A percentile compares a stretch with the other conserved stretches of the same genome.
Evolutionary conservation across 192 early-diverging fungal species (phyloP).

Genomic region (Coemansia sp.): DNA sequence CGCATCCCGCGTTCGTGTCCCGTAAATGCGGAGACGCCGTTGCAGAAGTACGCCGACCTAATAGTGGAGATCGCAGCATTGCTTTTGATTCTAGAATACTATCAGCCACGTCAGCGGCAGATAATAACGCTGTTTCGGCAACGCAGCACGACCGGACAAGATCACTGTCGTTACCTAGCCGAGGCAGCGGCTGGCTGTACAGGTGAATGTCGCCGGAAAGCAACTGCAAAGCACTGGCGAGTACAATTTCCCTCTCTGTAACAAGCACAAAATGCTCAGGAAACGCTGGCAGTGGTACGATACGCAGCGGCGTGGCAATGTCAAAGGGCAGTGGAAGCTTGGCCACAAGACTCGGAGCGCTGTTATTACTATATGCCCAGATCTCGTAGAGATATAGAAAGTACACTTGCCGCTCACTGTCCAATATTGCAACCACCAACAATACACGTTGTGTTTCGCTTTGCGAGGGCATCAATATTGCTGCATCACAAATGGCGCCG

Average conservation of each 20-base stretch:
- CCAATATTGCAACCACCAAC: slow-evolving; percentile 33
- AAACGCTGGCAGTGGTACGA: slow-evolving; percentile 30
- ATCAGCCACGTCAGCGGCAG: background rate
- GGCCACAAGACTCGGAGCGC: slow-evolving; percentile 13
- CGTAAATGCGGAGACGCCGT: background rate
- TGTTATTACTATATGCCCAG: slow-evolving; percentile 10
- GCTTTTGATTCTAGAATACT: background rate
- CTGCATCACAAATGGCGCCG: slow-evolving; percentile 37
- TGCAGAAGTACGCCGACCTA: background rate
- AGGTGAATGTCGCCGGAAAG: slow-evolving; percentile 46
- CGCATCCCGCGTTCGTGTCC: background rate
- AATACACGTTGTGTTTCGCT: slow-evolving; percentile 29
- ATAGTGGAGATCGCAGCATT: background rate
- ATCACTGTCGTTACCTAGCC: slow-evolving; percentile 6
- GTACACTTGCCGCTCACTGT: slow-evolving; percentile 11
- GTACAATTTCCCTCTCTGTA: slow-evolving; percentile 16
- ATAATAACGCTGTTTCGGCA: slow-evolving; percentile 14
- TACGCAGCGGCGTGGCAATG: slow-evolving; percentile 24
- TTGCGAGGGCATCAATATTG: slow-evolving; percentile 19
- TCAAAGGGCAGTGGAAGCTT: slow-evolving; percentile 38
- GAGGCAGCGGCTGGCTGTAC: slow-evolving; percentile 17
- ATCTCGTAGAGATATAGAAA: slow-evolving; percentile 37
- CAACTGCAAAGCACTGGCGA: slow-evolving; percentile 40
- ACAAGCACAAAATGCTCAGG: slow-evolving; percentile 41
- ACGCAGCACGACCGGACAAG: slow-evolving; percentile 20